Evolutionary conservation across 345 rosid genomes (phyloP), one percentile per base, ranked within the genome.

Genomic region (Raphanus sativus): DNA sequence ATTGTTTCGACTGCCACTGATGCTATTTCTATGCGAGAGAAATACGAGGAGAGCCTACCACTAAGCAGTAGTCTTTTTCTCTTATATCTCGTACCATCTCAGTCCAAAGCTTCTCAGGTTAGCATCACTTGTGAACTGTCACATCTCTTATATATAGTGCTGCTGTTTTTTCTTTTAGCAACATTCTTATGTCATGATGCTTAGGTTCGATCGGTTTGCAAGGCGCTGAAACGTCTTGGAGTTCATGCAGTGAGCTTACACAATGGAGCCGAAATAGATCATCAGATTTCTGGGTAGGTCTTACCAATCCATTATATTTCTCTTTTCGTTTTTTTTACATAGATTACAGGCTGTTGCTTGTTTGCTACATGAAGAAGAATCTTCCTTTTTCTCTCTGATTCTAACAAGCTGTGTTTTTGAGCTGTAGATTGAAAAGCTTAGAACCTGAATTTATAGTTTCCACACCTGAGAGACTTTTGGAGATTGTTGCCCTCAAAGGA

Each of bases 401-500:
- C 55, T 77, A 54, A 83, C 26, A 42, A 55, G 58, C 16, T 74
- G 36, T n/a, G 21, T 69, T 75, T 50, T 70, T 48, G 54, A 32
- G 2, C 9, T 81, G 81, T 81, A 92, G 98, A 25, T 84, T 95
- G 83, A 86, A 80, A 74, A 91, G 87, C 69, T 85, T 90, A 60
- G 99, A 95, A 74, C 98, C 98, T 62, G 98, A 95, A 83, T 91
- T 89, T 86, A 84, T 95, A 50, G 87, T 92, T 62, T 84, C 97
- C 21, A 92, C 97, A 13, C 97, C 99, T 62, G 91, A 84, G 80
- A 91, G 98, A 74, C 98, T 91, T 80, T 77, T 87, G 82, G 93
- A 89, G 89, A 91, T 95, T 77, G 76, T 91, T 79, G 80, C 86
- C 65, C 28, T 84, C 80, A 87, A 88, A 82, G 97, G 94, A 13